Base-by-base conservation (phyloP, 352 stramenopile species). In the Phytopythium litorale region DNA sequence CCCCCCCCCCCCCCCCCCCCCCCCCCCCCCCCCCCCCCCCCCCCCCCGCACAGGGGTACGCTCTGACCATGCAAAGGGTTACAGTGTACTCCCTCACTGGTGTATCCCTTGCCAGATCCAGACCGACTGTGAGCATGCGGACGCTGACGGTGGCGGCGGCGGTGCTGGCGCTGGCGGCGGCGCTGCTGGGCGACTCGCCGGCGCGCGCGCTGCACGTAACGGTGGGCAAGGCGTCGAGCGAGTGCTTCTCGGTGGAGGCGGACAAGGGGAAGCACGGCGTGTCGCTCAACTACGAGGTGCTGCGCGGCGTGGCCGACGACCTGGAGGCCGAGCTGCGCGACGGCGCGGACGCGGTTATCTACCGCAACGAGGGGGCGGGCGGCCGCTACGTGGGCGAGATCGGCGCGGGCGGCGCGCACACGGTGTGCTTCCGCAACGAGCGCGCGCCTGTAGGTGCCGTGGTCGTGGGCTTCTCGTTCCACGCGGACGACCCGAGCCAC, bases 201-300 rank as follows among this genome's bases (percentile, higher is more conserved):
- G 51, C 60, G 30, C 42, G 46, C 1, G 71, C 77, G 33, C 60
- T 93, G 48, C 80, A 94, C 21, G 72, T 78, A 56, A 80, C 58
- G 46, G 72, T 94, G 33, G 61, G 73, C 15, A 70, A 64, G 35
- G 61, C 71, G 9, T 65, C 68, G 1, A 62, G 66, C 37, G 84
- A 94, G 73, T 94, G 84, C 62, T 94, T 94, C 64, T 76, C 71
- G 11, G 74, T 96, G 40, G 78, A 91, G 8, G 84, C 78, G 38
- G 71, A 81, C 58, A 76, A 58, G 61, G 87, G 79, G 60, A 91
- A 96, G 65, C 80, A 94, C 63, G 87, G 87, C 48, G 84, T 96
- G 54, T 96, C 87, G 42, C 80, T 96, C 62, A 96, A 94, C 66
- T 94, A 94, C 67, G 81, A 96, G 52, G 81, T 81, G 43, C 63